Percentiles rank a stretch among this genome's conserved stretches.
Conservation (phyloP, 2,329 filamentous ascomycete species). For the Stemphylium beticola region DNA sequence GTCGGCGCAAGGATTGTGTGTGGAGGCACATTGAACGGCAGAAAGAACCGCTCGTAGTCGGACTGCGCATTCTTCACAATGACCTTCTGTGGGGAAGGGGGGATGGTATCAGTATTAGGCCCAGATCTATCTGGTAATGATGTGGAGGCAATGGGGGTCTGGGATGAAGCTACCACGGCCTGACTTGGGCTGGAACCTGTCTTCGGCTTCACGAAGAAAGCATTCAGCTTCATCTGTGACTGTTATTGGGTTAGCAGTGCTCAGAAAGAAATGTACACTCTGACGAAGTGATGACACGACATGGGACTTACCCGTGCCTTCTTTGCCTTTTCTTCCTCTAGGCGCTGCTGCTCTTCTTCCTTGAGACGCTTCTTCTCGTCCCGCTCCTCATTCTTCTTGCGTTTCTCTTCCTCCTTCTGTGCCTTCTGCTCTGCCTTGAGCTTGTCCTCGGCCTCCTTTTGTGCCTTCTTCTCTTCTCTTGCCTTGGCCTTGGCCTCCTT, state of each 20-base stretch:
- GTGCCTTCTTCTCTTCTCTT: conserved; percentile 44
- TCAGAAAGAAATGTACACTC: not conserved
- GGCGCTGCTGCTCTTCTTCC: conserved; percentile 57
- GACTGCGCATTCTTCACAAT: conserved; percentile 42
- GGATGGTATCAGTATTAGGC: conserved; percentile 31
- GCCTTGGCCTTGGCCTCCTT: conserved; percentile 49
- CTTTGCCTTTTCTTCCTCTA: conserved; percentile 46
- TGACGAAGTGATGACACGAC: not conserved
- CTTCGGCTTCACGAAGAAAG: conserved; percentile 55
- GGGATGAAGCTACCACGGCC: conserved; percentile 38
- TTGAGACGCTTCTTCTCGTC: conserved; percentile 51
- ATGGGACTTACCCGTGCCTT: conserved; percentile 48
- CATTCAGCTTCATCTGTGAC: conserved; percentile 52
- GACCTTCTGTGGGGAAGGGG: conserved; percentile 45
- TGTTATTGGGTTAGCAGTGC: conserved; percentile 31
- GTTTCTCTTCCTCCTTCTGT: conserved; percentile 46
- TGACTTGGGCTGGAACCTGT: conserved; percentile 36
- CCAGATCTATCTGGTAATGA: conserved; percentile 32
- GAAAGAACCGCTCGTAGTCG: conserved; percentile 68
- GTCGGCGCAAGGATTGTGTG: conserved; percentile 72
- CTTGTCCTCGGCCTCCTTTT: conserved; percentile 45
- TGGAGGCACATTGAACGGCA: conserved; percentile 79
- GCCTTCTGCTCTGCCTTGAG: conserved; percentile 47
- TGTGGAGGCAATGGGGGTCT: conserved; percentile 41
- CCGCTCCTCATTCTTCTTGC: conserved; percentile 44